Evolutionary conservation across 1,139 yeast species (phyloP), one percentile per base, ranked within the genome.

Genomic region (Saccharomyces hybrid): DNA sequence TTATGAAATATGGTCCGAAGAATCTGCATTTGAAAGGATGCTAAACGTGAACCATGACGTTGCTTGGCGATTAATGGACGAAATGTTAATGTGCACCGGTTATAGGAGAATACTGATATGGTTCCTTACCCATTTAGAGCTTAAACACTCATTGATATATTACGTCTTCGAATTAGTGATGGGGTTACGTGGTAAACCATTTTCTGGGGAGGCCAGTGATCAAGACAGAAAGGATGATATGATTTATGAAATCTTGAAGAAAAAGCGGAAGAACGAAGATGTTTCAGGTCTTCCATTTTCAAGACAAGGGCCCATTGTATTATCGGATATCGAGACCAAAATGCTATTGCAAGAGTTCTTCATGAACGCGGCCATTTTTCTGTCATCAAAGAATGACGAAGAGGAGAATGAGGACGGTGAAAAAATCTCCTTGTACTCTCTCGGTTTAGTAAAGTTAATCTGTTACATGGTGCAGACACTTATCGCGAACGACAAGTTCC

Each of bases 311-410:
- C 59, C 71, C 3, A 61, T 84, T 8, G 71, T 69, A 7, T 67
- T 84, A 14, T 79, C 84, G 32, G 81, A 77, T 7, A 75, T 82
- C 49, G 91, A 86, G 61, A 75, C 71, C 57, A 79, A 80, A 63
- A 82, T 84, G 87, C 64, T 86, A n/a, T 67, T 86, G 47, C 89
- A 84, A 67, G 88, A 83, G 64, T 83, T 85, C 61, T 74, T 86
- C 55, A 75, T 80, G 14, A 82, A 79, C 57, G 77, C 84, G 26
- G 73, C 79, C 9, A 75, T 78, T 13, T 79, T 75, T 57, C 68
- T 84, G 20, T 74, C 83, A 0, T 68, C 69, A 47, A 72, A 64
- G 6, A 38, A 47, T 13, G 52, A 47, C 16, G 53, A 47, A 14
- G 48, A 47, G 8, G 48, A 48, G 42, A 73, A 70, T 34, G 77